Base-by-base conservation (phyloP, 805 yeast genomes). In the Yarrowia sp. region DNA sequence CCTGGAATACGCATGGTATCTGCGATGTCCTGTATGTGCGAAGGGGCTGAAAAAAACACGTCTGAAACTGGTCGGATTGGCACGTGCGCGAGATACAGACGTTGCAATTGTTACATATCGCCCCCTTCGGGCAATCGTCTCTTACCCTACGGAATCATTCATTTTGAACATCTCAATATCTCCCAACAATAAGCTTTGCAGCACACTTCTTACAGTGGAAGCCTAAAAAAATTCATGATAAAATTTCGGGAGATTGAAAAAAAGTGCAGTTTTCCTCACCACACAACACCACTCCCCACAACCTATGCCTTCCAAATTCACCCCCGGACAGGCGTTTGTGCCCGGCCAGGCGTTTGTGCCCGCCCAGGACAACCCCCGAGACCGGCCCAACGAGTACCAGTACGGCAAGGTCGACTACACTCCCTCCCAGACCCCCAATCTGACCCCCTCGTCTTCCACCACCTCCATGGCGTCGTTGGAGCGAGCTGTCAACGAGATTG, bases 381-480 rank as follows among this genome's bases (percentile, higher is more conserved):
- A 58, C 64, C 49, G 64, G 13, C 64, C 64, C 64, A 58, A 58
- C 50, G 65, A 50, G 67, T 46, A 63, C 56, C 64, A 63, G 67
- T 33, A 33, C 20, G 46, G 46, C 30, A 49, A 50, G 24, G 67
- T 47, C 64, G 63, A 50, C 9, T 64, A 17, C 47, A 39, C 67
- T 2, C 50, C 50, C 2, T n/a, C 39, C n/a, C 39, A 50, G 60
- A 64, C 67, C 40, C 67, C 67, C 67, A 39, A 50, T 14, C 47
- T 64, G 42, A 64, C 67, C 5, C 67, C 67, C n/a, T 24, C 55
- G 1, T 33, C 78, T 2, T 73, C 85, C n/a, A 85, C 92, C 10
- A 83, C 91, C 4, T 89, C 97, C 2, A 81, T 93, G 72, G 80
- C 91, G 13, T 88, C 93, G 7, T 81, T 92, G 69, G 85, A 86